Base-by-base conservation (phyloP, 2,329 filamentous ascomycete genomes). In the Rhynchosporium secalis region DNA sequence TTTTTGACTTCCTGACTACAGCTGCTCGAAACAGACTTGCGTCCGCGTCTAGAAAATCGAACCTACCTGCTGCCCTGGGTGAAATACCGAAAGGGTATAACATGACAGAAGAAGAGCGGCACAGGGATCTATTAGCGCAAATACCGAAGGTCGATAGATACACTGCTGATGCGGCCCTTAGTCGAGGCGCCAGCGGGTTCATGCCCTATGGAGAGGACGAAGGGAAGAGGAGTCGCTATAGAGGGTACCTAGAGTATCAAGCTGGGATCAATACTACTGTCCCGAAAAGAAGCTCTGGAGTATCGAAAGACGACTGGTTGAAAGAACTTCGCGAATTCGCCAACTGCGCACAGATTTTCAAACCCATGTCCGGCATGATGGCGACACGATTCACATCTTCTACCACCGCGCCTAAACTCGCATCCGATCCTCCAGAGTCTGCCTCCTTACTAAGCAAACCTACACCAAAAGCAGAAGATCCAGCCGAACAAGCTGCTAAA, bases 331-430 rank as follows among this genome's bases (percentile, higher is more conserved):
- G 78, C 57, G 86, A 99, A 68, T 91, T 91, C 71, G 80, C 84
- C 12, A 84, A 87, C 60, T 88, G 87, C 4, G 88, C 88, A 0
- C 79, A 86, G 68, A 87, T 98, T 26, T 99, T 98, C 79, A 94
- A 91, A 74, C 95, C 95, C 0, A 91, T 96, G 78, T 91, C 90
- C 2, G 92, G 92, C 0, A 82, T 91, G 66, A 98, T 99, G 92
- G 95, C 94, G 15, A 92, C 90, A 26, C 87, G 94, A 0, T 99
- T 99, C 74, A 97, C 92, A 0, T 88, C 90, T 1, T 84, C 86
- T 0, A 84, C 85, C 8, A 79, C 83, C 0, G 71, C 76, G 2
- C 74, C 77, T 3, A 75, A 77, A 45, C 69, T 73, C 9, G 73
- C 77, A 1, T 76, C 78, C 1, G 76, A 78, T 31, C 69, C 58